Conservation (phyloP, 1,284 basidiomycete species). For the Schizopora paradoxa region DNA sequence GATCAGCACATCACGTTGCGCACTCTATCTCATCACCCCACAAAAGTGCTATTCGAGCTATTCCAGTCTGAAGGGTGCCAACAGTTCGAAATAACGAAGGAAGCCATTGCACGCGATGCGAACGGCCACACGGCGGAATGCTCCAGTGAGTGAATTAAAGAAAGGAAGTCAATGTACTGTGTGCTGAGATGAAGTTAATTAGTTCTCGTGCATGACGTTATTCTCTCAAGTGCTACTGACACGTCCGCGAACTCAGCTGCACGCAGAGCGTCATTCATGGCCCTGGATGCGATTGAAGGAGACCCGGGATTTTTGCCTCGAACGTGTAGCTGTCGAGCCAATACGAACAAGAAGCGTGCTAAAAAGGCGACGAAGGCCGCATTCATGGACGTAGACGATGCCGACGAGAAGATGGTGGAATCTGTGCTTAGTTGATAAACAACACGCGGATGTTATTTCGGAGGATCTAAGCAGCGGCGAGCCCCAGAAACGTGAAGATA, state of each 20-base stretch:
- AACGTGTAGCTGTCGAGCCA: constrained; percentile 56
- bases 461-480: too few species aligned
- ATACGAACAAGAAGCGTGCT: constrained; percentile 20
- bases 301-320: constrained; percentile 55
- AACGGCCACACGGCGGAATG: constrained; percentile 38
- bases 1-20: constrained; percentile 64
- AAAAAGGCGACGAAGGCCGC: constrained; percentile 36
- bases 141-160: constrained; percentile 37
- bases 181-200: neutral
- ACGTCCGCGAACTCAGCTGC: constrained; percentile 45
- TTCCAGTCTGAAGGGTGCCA: constrained; percentile 67
- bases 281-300: constrained; percentile 60
- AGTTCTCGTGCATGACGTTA: constrained; percentile 63
- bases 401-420: constrained; percentile 20
- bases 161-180: neutral
- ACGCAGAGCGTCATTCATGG: constrained; percentile 51
- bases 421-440: too few species aligned
- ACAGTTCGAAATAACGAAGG: constrained; percentile 50
- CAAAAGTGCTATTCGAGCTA: constrained; percentile 63
- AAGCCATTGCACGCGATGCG: constrained; percentile 19
- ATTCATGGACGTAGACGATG: constrained; percentile 30
- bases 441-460: too few species aligned
- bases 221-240: constrained; percentile 55
- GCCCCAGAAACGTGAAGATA: too few species aligned
- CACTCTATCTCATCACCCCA: constrained; percentile 68